phyloP scores from a whole-genome alignment of 176 grass and related monocot species.

The Olyra latifolia region DNA sequence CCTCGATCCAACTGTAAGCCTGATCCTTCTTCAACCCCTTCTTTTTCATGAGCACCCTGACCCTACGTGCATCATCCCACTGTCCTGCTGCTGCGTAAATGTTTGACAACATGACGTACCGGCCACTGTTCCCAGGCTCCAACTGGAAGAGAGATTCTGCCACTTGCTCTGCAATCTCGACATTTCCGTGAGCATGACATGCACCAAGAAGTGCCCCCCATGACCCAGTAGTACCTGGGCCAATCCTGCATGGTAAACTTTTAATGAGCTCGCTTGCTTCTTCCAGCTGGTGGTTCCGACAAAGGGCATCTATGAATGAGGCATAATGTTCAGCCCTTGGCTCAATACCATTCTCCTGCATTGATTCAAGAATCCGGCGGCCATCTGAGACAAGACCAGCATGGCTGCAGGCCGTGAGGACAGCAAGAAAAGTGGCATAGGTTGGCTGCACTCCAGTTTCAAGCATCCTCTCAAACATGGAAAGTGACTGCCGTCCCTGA shows the following conservation, averaged over 20 bases:
- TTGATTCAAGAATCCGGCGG: slow-evolving; percentile 51
- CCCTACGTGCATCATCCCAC: slow-evolving; percentile 57
- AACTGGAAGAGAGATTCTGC: slow-evolving; percentile 51
- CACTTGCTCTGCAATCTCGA: slow-evolving; percentile 60
- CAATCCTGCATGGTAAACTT: slow-evolving; percentile 38
- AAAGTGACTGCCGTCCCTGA: slow-evolving; percentile 51
- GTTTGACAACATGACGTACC: slow-evolving; percentile 75
- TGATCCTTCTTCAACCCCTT: slow-evolving; percentile 69
- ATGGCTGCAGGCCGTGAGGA: slow-evolving; percentile 70
- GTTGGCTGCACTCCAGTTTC: slow-evolving; percentile 49
- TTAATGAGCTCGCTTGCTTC: slow-evolving; percentile 65
- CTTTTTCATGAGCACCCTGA: slow-evolving; percentile 61
- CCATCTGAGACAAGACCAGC: slow-evolving; percentile 58
- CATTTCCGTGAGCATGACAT: slow-evolving; percentile 66
- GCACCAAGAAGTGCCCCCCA: slow-evolving; percentile 73
- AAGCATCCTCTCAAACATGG: slow-evolving; percentile 61
- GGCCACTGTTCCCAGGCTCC: slow-evolving; percentile 67
- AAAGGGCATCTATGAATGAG: slow-evolving; percentile 62
- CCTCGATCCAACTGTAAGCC: slow-evolving; percentile 78
- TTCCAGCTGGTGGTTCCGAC: slow-evolving; percentile 53
- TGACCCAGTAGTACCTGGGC: slow-evolving; percentile 41
- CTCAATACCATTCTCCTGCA: slow-evolving; percentile 50
- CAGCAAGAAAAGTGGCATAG: slow-evolving; percentile 69
- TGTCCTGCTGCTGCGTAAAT: slow-evolving; percentile 66
- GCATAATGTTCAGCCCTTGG: slow-evolving; percentile 67